Evolutionary conservation across 805 yeast genomes (phyloP), one percentile per base, ranked within the genome.

Genomic region (Cyberlindnera petersonii): DNA sequence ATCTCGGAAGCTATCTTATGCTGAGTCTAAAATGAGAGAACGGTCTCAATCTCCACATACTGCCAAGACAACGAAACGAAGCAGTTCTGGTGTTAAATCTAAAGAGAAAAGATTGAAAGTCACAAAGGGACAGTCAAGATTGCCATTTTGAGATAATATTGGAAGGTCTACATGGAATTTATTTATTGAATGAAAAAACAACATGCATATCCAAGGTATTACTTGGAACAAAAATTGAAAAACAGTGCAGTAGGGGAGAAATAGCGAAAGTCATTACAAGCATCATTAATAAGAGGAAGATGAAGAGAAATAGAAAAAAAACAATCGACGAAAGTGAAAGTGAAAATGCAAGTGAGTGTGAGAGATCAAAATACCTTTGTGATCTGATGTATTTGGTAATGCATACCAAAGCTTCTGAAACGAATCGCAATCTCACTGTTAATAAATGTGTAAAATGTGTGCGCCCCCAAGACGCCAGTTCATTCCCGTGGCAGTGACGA

Each of bases 111-210:
- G 31, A 23, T 10, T 28, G 10, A 48, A 40, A 26, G 2, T 39
- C 8, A 47, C 37, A 18, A 52, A 50, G 17, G 43, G 45, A 2
- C 59, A 55, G 33, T 52, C 57, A 6, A 46, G 30, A 30, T 31
- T 55, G 10, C 57, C 59, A 4, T 55, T 55, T 34, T 52, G 15
- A 17, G 9, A 11, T 15, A 11, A 15, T 26, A 14, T 26, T 17
- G 17, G n/a, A 26, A 6, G 28, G 9, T 6, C n/a, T 14, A 16
- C n/a, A 6, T 6, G n/a, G 17, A 14, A 26, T 26, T 26, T 15
- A n/a, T 26, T n/a, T 14, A 26, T 5, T 5, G 17, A 26, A 26
- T 8, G n/a, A 13, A 6, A 26, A 4, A 26, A 26, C 17, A 10
- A 26, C 9, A 24, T 15, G 14, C n/a, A 24, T 11, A 24, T 15